A percentile compares a stretch with the other conserved stretches of the same genome.
Conservation (phyloP, 2,329 filamentous ascomycete species). For the Penicillium rolfsii region DNA sequence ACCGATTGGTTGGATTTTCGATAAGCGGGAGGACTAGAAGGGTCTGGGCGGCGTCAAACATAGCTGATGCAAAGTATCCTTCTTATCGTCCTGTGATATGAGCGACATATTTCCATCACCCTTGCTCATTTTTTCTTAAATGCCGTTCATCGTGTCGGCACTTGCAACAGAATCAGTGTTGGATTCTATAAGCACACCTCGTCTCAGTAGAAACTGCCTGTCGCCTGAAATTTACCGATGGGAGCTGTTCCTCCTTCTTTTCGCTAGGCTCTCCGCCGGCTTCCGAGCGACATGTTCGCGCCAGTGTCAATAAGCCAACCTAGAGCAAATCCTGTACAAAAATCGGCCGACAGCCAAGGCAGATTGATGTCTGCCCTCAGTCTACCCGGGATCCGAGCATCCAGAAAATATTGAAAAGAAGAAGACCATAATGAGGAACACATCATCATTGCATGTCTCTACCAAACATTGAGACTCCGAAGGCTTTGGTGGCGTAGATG, state of each 20-base stretch:
- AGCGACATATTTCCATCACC: not conserved
- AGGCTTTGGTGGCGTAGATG: not conserved
- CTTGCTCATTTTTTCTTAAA: no score
- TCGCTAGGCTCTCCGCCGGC: not conserved
- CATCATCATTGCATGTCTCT: not conserved
- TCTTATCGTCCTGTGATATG: not conserved
- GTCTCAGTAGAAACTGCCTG: not conserved
- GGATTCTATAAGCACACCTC: not conserved
- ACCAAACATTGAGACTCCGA: not conserved
- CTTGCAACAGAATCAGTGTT: not conserved
- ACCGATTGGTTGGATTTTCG: no score
- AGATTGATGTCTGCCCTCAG: not conserved
- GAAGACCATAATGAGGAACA: not conserved
- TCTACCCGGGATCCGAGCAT: not conserved
- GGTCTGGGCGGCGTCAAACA: not conserved
- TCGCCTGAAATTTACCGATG: not conserved
- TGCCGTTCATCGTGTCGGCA: no score
- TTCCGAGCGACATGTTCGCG: not conserved
- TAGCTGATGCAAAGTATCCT: not conserved
- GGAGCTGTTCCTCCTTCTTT: not conserved
- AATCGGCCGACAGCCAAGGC: not conserved
- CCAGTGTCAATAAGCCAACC: not conserved
- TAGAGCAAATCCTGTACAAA: not conserved
- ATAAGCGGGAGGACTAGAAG: not conserved
- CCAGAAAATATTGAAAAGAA: not conserved